Percentiles rank a stretch among this genome's conserved stretches.
These are phyloP conservation scores for Daldinia loculata DNA, from an alignment of 495 filamentous ascomycete genomes.

Conservation along the genomic window DNA sequence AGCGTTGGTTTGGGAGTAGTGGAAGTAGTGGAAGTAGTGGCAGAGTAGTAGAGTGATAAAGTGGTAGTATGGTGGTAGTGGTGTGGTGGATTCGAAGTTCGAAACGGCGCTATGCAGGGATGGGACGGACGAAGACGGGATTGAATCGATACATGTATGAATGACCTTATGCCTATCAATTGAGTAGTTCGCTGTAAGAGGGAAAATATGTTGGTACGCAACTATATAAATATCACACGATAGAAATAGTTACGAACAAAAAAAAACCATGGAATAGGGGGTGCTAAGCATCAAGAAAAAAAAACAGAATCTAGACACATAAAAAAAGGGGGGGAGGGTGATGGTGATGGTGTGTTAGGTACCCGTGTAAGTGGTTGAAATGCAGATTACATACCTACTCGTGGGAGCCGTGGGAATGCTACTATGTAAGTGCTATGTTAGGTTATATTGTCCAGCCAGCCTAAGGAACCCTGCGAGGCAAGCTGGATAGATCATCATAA, in stretches of 20 bases:
- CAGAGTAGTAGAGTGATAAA: not conserved
- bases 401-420: slow-evolving; percentile 33
- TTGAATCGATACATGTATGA: slow-evolving; percentile 26
- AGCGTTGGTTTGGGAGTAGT: not conserved
- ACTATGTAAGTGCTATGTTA: not conserved
- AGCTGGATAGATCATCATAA: slow-evolving; percentile 31
- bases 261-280: not conserved
- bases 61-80: not conserved
- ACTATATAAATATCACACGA: slow-evolving; percentile 10
- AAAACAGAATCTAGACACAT: not conserved
- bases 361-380: not conserved
- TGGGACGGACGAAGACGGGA: slow-evolving; percentile 34
- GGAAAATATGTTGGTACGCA: not conserved
- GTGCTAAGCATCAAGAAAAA: not conserved
- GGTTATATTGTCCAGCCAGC: slow-evolving; percentile 12
- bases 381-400: slow-evolving; percentile 23
- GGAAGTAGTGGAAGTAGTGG: not conserved
- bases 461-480: slow-evolving; percentile 9
- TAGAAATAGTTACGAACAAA: not conserved
- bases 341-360: slow-evolving; percentile 15
- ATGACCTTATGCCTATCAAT: slow-evolving; percentile 12
- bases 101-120: slow-evolving; percentile 41
- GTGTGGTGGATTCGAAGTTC: slow-evolving; percentile 37
- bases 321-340: not conserved
- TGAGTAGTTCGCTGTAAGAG: not conserved